These are phyloP conservation scores for Barnettozyma populi DNA, from an alignment of 805 yeast species.

Conservation along the genomic window DNA sequence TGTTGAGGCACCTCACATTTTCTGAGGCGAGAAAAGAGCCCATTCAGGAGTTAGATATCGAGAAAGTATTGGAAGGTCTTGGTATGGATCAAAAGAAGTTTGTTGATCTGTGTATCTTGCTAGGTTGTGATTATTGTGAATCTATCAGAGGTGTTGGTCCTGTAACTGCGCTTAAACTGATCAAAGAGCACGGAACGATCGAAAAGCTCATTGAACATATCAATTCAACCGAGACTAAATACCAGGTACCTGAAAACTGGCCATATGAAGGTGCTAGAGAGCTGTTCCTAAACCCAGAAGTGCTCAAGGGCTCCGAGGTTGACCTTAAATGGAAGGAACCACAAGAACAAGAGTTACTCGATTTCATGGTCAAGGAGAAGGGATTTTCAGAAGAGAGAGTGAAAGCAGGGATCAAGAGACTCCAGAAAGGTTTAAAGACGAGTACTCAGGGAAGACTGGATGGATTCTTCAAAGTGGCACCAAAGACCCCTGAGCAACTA, in stretches of 20 bases:
- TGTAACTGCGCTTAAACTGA: constrained; percentile 83
- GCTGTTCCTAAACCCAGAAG: constrained; percentile 79
- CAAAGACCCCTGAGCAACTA: constrained; percentile 44
- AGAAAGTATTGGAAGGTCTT: constrained; percentile 66
- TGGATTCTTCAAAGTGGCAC: constrained; percentile 75
- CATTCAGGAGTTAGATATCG: constrained; percentile 72
- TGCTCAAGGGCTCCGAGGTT: constrained; percentile 52
- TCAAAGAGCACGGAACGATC: constrained; percentile 76
- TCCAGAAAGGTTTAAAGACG: constrained; percentile 75
- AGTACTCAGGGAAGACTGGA: constrained; percentile 91
- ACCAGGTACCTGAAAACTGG: constrained; percentile 91
- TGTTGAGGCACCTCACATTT: constrained; percentile 86
- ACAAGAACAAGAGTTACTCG: constrained; percentile 73
- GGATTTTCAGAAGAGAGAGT: constrained; percentile 94
- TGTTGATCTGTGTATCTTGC: constrained; percentile 83
- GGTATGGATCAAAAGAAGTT: constrained; percentile 70
- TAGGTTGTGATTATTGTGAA: constrained; percentile 97
- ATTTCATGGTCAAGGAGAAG: constrained; percentile 79
- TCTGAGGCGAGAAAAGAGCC: constrained; percentile 93
- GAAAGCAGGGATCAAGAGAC: constrained; percentile 76
- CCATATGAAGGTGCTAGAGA: constrained; percentile 85
- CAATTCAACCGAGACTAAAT: constrained; percentile 48
- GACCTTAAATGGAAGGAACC: constrained; percentile 86
- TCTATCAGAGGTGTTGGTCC: constrained; percentile 96
- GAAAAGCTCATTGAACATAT: constrained; percentile 72